These are phyloP conservation scores for Phytophthora chlamydospora DNA, from an alignment of 352 stramenopile genomes.

Conservation along the genomic window DNA sequence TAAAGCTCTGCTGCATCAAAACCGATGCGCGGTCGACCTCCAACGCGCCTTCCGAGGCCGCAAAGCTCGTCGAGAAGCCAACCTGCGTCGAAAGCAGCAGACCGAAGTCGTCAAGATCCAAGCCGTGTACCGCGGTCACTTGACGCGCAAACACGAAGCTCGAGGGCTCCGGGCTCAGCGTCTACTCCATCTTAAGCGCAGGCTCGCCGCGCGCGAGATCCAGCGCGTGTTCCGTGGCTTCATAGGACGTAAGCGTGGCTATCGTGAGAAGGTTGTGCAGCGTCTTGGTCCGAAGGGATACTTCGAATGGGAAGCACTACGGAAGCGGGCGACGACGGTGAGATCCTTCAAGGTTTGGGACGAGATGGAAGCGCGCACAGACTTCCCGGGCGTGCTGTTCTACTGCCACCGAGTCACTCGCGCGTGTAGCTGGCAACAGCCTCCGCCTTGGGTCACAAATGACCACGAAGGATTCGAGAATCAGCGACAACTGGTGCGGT, in stretches of 20 bases:
- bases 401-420: slow-evolving; percentile 80
- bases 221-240: slow-evolving; percentile 70
- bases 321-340: slow-evolving; percentile 32
- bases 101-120: slow-evolving; percentile 56
- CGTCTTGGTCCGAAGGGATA: slow-evolving; percentile 57
- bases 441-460: slow-evolving; percentile 53
- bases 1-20: slow-evolving; percentile 57
- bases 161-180: slow-evolving; percentile 24
- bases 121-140: slow-evolving; percentile 50
- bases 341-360: slow-evolving; percentile 77
- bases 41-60: slow-evolving; percentile 72
- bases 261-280: slow-evolving; percentile 53
- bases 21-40: slow-evolving; percentile 58
- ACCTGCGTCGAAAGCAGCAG: slow-evolving; percentile 40
- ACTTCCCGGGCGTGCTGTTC: slow-evolving; percentile 64
- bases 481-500: slow-evolving; percentile 55
- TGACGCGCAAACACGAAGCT: slow-evolving; percentile 41
- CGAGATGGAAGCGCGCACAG: slow-evolving; percentile 55
- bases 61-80: slow-evolving; percentile 48
- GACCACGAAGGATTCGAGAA: slow-evolving; percentile 56
- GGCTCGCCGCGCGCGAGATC: slow-evolving; percentile 44
- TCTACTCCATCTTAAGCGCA: slow-evolving; percentile 28
- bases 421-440: slow-evolving; percentile 69
- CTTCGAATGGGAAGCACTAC: slow-evolving; percentile 64
- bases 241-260: slow-evolving; percentile 39